Base-by-base conservation (phyloP, 352 stramenopile species). In the Blastocystis sp. region DNA sequence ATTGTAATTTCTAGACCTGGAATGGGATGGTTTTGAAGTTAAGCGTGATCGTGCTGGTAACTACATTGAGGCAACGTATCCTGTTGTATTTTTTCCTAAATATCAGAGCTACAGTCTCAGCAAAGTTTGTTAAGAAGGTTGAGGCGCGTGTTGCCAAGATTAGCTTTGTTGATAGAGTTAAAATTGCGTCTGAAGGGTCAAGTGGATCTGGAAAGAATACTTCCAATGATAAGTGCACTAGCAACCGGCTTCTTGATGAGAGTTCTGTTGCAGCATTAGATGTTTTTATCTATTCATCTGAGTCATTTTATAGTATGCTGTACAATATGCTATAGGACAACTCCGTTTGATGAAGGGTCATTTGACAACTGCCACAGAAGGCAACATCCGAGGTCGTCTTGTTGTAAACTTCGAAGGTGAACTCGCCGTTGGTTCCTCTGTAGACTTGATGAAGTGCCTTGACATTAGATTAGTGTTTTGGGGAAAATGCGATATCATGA, bases 401-500 rank as follows among this genome's bases (percentile, higher is more conserved):
- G 48, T 68, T 0, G 5, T 48, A 22, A 30, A 84, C 0, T 68
- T 48, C 33, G 53, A 84, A 11, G 53, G 53, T 19, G 40, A 27
- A 1, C 19, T 84, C 5, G 19, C 24, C 3, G 53, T 84, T 9
- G 73, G 73, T n/a, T 84, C 73, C 1, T 48, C 73, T 37, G 73
- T 68, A 51, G 24, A 15, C 22, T 15, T 40, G 27, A 6, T 1
- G 9, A 11, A 17, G 1, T 42, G 2, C 24, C 1, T 35, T 66
- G 13, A 84, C 35, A 17, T 5, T 78, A 89, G 78, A 40, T 76
- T 24, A n/a, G 40, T 56, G 37, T 89, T 17, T 40, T 27, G 15
- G 78, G 78, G 0, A 78, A 76, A 27, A 89, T 89, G 40, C 78
- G 78, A 30, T 89, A 79, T 56, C 60, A 89, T 35, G 78, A 89